Evolutionary conservation across 345 rosid genomes (phyloP).

Genomic region (Salix suchowensis): DNA sequence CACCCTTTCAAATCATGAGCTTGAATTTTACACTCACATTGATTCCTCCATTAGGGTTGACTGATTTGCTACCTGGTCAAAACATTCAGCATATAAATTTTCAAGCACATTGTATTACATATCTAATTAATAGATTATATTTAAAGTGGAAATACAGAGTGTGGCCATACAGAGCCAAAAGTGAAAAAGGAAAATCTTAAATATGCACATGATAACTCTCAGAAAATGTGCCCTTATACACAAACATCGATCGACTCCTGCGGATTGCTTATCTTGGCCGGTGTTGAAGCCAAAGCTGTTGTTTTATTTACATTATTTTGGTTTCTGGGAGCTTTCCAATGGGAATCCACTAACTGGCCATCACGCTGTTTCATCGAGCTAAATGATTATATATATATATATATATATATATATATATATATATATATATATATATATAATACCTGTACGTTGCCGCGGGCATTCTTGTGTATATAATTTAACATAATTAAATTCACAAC

Average conservation of each 20-base stretch:
- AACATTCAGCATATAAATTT: neutral
- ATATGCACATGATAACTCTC: slow-evolving; percentile 37
- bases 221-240: slow-evolving; percentile 31
- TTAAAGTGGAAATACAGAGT: neutral
- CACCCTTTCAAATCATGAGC: slow-evolving; percentile 29
- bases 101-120: neutral
- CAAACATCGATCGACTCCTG: slow-evolving; percentile 59
- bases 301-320: neutral
- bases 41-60: slow-evolving; percentile 21
- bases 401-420: too few species aligned
- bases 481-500: too few species aligned
- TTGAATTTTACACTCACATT: neutral
- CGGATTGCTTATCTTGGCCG: slow-evolving; percentile 58
- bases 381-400: too few species aligned
- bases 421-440: too few species aligned
- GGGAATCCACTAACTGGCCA: neutral
- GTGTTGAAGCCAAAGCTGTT: slow-evolving; percentile 30
- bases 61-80: neutral
- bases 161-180: neutral
- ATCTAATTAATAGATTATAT: too few species aligned
- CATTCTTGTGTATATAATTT: too few species aligned
- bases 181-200: neutral
- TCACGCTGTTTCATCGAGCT: neutral
- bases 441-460: too few species aligned
- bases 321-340: neutral